Percentiles rank a stretch among this genome's conserved stretches.
Conservation (phyloP, 345 rosid species). For the Combretum micranthum region DNA sequence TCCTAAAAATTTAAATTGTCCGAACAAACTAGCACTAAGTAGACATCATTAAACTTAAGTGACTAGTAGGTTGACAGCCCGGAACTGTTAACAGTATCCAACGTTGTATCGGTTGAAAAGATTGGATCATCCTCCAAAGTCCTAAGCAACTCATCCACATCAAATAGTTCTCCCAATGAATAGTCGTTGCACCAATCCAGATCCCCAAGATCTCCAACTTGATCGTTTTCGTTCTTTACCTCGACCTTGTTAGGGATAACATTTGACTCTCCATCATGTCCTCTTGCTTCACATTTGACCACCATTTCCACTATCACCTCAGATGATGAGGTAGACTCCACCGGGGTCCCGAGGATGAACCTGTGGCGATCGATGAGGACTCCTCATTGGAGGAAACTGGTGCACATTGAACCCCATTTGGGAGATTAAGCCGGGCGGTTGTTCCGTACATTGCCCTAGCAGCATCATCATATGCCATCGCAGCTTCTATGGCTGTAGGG, state of each 20-base stretch:
- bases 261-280: conserved; percentile 6
- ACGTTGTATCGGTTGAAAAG: conserved; percentile 2
- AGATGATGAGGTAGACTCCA: not conserved
- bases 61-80: too few species aligned
- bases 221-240: not conserved
- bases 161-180: conserved; percentile 43
- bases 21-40: not conserved
- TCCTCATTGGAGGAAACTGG: conserved; percentile 16
- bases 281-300: not conserved
- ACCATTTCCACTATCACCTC: not conserved
- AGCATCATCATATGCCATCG: conserved; percentile 79
- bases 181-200: conserved; percentile 19
- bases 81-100: not conserved
- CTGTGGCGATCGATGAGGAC: conserved; percentile 16
- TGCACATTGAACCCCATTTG: conserved; percentile 9
- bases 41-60: not conserved
- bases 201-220: conserved; percentile 6
- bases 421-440: conserved; percentile 52
- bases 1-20: conserved; percentile 3
- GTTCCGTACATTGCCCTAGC: conserved; percentile 66
- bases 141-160: conserved; percentile 46
- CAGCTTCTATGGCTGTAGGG: conserved; percentile 58
- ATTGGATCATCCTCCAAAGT: conserved; percentile 18
- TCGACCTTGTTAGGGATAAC: not conserved
- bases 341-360: conserved; percentile 5